Evolutionary conservation across 139 green algal genomes (phyloP).

Genomic region (Chlamydomonas eustigma): DNA sequence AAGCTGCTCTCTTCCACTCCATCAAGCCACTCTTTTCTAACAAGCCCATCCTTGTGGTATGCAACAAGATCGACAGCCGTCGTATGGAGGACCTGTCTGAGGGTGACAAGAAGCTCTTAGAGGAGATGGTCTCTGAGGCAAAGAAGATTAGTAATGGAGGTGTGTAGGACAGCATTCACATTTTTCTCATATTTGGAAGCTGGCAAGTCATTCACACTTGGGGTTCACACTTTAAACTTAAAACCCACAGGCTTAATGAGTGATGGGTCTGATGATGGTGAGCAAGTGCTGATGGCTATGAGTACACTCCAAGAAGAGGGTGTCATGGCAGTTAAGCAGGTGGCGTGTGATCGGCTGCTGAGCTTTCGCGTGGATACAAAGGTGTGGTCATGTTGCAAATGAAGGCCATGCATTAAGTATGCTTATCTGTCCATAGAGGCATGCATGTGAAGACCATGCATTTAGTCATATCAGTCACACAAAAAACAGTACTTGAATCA

Average conservation of each 20-base stretch:
- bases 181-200: too few species aligned
- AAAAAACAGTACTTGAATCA: too few species aligned
- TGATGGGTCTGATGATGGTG: constrained; percentile 24
- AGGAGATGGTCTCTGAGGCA: constrained; percentile 78
- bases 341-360: constrained; percentile 91
- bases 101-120: constrained; percentile 65
- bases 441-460: too few species aligned
- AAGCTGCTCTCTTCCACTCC: constrained; percentile 93
- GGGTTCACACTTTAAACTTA: too few species aligned
- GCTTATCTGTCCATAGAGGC: too few species aligned
- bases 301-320: constrained; percentile 89
- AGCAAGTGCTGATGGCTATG: constrained; percentile 74
- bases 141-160: constrained; percentile 43
- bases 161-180: constrained; percentile 10
- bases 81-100: constrained; percentile 27
- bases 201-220: too few species aligned
- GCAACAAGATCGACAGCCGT: constrained; percentile 77
- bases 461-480: too few species aligned
- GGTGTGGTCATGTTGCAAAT: too few species aligned
- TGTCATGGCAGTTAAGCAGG: constrained; percentile 60
- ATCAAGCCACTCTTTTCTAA: constrained; percentile 98
- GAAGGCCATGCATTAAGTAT: too few species aligned
- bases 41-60: constrained; percentile 95
- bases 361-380: constrained; percentile 89
- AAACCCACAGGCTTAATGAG: constrained; percentile 10